Evolutionary conservation across 179 eudicot genomes (phyloP).

Genomic region (Corrigiola litoralis): DNA sequence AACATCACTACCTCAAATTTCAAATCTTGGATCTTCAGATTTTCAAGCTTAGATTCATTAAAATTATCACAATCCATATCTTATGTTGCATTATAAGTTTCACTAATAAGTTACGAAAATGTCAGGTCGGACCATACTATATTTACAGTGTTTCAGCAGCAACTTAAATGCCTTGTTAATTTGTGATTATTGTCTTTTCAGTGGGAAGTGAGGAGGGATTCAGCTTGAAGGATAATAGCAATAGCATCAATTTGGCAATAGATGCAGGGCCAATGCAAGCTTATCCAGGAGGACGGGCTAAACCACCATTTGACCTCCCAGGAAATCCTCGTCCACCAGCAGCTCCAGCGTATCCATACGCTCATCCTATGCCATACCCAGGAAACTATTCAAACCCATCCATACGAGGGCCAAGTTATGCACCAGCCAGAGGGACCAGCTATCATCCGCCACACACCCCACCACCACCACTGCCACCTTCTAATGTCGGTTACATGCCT

Average conservation of each 20-base stretch:
- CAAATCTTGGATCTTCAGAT: background rate
- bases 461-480: slow-evolving; percentile 44
- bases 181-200: background rate
- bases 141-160: no score
- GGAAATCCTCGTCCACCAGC: slow-evolving; percentile 25
- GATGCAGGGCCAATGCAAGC: slow-evolving; percentile 27
- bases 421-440: slow-evolving; percentile 21
- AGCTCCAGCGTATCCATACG: slow-evolving; percentile 21
- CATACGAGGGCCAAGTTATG: slow-evolving; percentile 30
- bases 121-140: background rate
- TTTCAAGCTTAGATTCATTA: background rate
- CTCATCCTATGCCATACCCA: slow-evolving; percentile 34
- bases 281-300: slow-evolving; percentile 23
- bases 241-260: slow-evolving; percentile 20
- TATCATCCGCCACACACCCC: slow-evolving; percentile 29
- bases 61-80: no score
- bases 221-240: slow-evolving; percentile 34
- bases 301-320: slow-evolving; percentile 16
- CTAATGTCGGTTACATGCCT: slow-evolving; percentile 46
- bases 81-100: background rate
- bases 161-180: background rate
- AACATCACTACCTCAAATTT: no score
- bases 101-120: background rate
- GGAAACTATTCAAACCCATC: slow-evolving; percentile 32
- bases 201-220: slow-evolving; percentile 53